phyloP scores from a whole-genome alignment of 176 grass and related monocot species.

The bread wheat (Triticum aestivum) region DNA sequence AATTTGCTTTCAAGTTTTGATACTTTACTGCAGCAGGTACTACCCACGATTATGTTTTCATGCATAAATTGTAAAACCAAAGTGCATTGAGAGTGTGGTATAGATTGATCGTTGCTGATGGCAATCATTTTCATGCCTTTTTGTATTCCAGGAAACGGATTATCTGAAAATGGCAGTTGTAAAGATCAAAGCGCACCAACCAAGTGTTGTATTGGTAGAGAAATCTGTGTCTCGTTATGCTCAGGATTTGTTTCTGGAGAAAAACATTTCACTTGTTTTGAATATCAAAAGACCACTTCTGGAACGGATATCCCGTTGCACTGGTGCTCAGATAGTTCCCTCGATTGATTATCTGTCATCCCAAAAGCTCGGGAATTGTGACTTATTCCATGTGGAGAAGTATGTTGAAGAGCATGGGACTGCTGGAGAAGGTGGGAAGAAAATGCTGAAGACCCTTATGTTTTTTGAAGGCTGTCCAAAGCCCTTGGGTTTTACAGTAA shows the following conservation, averaged over 20 bases:
- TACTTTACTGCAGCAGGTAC: slow-evolving; percentile 96
- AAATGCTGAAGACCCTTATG: slow-evolving; percentile 91
- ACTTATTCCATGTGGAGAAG: slow-evolving; percentile 94
- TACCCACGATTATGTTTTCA: slow-evolving; percentile 6
- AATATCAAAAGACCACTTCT: slow-evolving; percentile 90
- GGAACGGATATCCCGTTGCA: slow-evolving; percentile 93
- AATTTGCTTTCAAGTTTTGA: slow-evolving; percentile 99
- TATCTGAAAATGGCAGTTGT: slow-evolving; percentile 97
- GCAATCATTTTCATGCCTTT: slow-evolving; percentile 30
- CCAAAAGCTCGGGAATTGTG: slow-evolving; percentile 84
- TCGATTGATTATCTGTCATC: slow-evolving; percentile 93
- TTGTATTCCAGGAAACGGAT: slow-evolving; percentile 77
- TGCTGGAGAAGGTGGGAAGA: slow-evolving; percentile 77
- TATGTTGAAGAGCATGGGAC: slow-evolving; percentile 85
- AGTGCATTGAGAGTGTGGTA: slow-evolving; percentile 3
- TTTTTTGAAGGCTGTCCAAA: slow-evolving; percentile 96
- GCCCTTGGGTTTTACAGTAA: slow-evolving; percentile 97
- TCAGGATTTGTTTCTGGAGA: slow-evolving; percentile 84
- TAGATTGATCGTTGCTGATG: slow-evolving; percentile 5
- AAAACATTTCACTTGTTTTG: slow-evolving; percentile 95
- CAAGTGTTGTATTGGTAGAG: slow-evolving; percentile 91
- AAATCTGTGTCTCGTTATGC: slow-evolving; percentile 93
- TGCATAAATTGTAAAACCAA: slow-evolving; percentile 14
- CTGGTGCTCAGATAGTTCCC: slow-evolving; percentile 87
- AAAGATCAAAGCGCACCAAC: slow-evolving; percentile 92